Conservation (phyloP, 73 alveolate genomes). For the Stentor coeruleus region DNA sequence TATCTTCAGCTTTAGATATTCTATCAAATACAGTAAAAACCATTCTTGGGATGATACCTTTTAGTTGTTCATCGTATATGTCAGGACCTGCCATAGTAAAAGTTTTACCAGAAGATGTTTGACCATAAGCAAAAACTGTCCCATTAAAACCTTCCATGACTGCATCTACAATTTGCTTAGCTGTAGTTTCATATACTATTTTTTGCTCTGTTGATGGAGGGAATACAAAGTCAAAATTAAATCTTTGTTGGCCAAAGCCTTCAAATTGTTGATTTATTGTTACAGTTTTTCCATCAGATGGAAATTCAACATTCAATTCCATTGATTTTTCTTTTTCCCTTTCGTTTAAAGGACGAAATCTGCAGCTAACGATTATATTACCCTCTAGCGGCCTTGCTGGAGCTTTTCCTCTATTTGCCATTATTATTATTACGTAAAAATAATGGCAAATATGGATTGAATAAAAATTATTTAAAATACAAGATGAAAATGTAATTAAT, state of each 20-base stretch:
- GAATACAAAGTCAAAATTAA: neutral
- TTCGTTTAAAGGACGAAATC: conserved; percentile 20
- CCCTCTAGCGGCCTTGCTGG: no score
- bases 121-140: conserved; percentile 93
- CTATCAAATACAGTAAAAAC: neutral
- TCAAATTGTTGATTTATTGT: neutral
- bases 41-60: neutral
- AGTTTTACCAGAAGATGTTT: conserved; percentile 96
- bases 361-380: neutral
- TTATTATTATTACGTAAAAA: no score
- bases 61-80: neutral
- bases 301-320: neutral
- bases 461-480: no score
- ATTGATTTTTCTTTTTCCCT: neutral
- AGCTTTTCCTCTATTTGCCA: no score
- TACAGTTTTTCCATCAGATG: neutral
- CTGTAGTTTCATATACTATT: neutral
- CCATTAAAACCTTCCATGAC: conserved; percentile 92
- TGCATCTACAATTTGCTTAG: conserved; percentile 49
- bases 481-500: no score
- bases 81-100: conserved; percentile 88
- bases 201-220: neutral
- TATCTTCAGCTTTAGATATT: neutral
- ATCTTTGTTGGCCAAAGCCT: neutral
- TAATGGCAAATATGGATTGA: no score